Percentiles rank a stretch among this genome's conserved stretches.
These are phyloP conservation scores for Hygrophila difformis DNA, from an alignment of 257 asterid genomes.

Conservation along the genomic window DNA sequence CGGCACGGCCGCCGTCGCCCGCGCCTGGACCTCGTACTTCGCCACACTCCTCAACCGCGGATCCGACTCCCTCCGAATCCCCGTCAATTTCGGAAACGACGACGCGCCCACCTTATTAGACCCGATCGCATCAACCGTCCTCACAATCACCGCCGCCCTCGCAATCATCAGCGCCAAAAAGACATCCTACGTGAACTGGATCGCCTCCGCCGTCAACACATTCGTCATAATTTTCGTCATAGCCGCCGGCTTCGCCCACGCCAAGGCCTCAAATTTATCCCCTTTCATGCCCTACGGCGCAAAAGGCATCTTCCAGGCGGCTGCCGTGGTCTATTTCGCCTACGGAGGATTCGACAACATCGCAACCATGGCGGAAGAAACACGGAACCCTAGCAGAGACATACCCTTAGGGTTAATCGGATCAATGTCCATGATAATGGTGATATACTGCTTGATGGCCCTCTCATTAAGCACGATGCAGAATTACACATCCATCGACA, in stretches of 20 bases:
- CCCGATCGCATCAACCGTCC: slow-evolving; percentile 42
- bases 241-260: slow-evolving; percentile 45
- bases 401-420: slow-evolving; percentile 53
- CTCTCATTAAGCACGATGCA: slow-evolving; percentile 49
- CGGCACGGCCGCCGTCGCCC: slow-evolving; percentile 50
- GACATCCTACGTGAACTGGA: slow-evolving; percentile 47
- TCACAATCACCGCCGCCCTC: slow-evolving; percentile 24
- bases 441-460: slow-evolving; percentile 59
- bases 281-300: slow-evolving; percentile 48
- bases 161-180: slow-evolving; percentile 40
- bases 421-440: slow-evolving; percentile 56
- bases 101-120: slow-evolving; percentile 39
- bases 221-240: slow-evolving; percentile 43
- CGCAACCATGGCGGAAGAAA: slow-evolving; percentile 61
- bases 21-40: slow-evolving; percentile 64
- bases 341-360: slow-evolving; percentile 47
- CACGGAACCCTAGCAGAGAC: slow-evolving; percentile 38
- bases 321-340: slow-evolving; percentile 51
- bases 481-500: slow-evolving; percentile 36
- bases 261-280: slow-evolving; percentile 28
- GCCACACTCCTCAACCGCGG: slow-evolving; percentile 41
- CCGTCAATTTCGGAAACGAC: slow-evolving; percentile 28
- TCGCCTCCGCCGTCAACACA: slow-evolving; percentile 47
- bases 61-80: slow-evolving; percentile 38
- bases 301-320: slow-evolving; percentile 48